These are phyloP conservation scores for Inga laurina DNA, from an alignment of 306 rosid genomes.

Conservation along the genomic window DNA sequence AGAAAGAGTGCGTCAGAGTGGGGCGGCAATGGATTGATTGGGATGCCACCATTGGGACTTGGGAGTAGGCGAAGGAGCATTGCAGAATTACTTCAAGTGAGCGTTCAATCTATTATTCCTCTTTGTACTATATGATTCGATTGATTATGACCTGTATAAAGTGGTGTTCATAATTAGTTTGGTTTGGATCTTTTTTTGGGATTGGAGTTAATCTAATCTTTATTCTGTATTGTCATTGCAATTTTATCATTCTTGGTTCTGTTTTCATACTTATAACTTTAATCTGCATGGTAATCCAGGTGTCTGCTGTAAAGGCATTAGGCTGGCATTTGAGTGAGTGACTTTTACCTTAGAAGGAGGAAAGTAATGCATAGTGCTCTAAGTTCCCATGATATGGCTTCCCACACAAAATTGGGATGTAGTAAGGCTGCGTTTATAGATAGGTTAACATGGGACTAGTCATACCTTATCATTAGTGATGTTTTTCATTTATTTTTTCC, in stretches of 20 bases:
- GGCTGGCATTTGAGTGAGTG: not conserved
- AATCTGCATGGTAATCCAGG: not conserved
- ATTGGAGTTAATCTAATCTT: not conserved
- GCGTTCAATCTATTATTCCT: not conserved
- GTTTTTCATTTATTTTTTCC: not conserved
- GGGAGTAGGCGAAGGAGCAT: conserved; percentile 79
- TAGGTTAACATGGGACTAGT: not conserved
- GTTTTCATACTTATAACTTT: not conserved
- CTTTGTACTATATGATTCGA: not conserved
- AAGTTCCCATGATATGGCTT: not conserved
- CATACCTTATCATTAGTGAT: not conserved
- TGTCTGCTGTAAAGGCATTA: too few relatives aligned
- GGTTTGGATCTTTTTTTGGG: not conserved
- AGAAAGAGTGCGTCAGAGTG: conserved; percentile 60
- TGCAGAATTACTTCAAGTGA: conserved; percentile 81
- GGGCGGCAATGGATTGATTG: conserved; percentile 75
- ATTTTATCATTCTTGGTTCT: not conserved
- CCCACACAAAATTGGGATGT: not conserved
- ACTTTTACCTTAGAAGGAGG: not conserved
- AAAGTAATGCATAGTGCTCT: not conserved
- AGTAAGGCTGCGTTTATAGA: not conserved
- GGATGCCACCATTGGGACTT: conserved; percentile 78
- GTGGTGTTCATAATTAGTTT: conserved; percentile 6
- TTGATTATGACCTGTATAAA: conserved; percentile 4
- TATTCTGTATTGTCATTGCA: not conserved